These are phyloP conservation scores for Neospora caninum DNA, from an alignment of 169 alveolate species.

Conservation along the genomic window DNA sequence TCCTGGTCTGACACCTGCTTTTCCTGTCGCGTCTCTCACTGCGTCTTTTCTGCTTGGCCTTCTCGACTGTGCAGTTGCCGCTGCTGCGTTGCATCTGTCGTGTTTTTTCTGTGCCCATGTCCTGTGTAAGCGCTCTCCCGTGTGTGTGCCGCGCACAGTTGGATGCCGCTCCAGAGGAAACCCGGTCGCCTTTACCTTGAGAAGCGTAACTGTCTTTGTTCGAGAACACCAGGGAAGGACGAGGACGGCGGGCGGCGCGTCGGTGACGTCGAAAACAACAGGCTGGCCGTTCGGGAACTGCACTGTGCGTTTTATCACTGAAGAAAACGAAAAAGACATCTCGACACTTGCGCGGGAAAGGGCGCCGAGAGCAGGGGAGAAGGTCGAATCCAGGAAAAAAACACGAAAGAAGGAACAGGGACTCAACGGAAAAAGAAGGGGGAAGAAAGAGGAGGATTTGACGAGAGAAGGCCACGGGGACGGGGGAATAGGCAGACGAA, in stretches of 20 bases:
- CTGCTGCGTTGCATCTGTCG: too few relatives aligned
- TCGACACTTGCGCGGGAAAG: not conserved
- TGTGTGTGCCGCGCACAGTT: too few relatives aligned
- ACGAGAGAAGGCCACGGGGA: not conserved
- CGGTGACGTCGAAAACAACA: conserved; percentile 35
- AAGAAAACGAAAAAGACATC: not conserved
- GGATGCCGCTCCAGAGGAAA: too few relatives aligned
- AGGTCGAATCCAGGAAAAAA: not conserved
- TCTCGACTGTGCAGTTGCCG: too few relatives aligned
- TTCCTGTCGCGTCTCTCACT: too few relatives aligned
- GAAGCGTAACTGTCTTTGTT: conserved; percentile 42
- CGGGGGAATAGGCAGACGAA: not conserved
- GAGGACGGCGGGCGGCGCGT: conserved; percentile 61
- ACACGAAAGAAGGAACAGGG: not conserved
- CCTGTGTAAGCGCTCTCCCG: too few relatives aligned
- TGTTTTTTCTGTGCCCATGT: too few relatives aligned
- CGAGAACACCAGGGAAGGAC: conserved; percentile 28
- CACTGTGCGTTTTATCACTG: conserved; percentile 45
- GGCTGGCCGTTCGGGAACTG: conserved; percentile 48
- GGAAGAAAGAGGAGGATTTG: too few relatives aligned
- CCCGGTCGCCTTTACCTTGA: conserved; percentile 22
- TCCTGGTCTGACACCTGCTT: too few relatives aligned
- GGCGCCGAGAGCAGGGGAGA: not conserved
- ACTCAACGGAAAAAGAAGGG: not conserved
- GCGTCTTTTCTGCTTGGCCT: too few relatives aligned